A percentile compares a stretch with the other conserved stretches of the same genome.
Evolutionary conservation across 208 protist species (phyloP).

Genomic region (Phytomonas sp.): DNA sequence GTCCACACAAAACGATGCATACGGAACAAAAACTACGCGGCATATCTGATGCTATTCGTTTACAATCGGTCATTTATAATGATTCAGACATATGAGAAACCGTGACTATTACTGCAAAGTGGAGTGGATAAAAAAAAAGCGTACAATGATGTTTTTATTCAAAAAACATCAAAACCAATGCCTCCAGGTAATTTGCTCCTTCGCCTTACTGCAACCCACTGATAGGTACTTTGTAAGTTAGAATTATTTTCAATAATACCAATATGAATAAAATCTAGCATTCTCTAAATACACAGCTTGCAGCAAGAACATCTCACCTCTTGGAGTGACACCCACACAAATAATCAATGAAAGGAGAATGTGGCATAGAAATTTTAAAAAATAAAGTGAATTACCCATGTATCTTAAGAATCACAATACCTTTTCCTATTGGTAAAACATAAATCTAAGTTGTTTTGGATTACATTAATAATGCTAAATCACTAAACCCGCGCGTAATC

Average conservation of each 20-base stretch:
- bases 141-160: not conserved
- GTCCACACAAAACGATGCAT: constrained; percentile 58
- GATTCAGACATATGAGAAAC: not conserved
- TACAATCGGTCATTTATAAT: not conserved
- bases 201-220: not conserved
- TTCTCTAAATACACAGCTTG: not conserved
- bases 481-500: not conserved
- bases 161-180: not conserved
- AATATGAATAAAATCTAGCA: constrained; percentile 8
- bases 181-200: not conserved
- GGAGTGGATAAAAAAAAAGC: not conserved
- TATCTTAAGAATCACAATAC: not conserved
- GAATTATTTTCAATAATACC: constrained; percentile 3
- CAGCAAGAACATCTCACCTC: not conserved
- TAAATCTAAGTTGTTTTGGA: not conserved
- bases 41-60: not conserved
- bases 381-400: not conserved
- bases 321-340: not conserved
- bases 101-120: not conserved
- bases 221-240: not conserved
- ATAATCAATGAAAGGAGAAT: not conserved
- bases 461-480: not conserved
- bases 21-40: not conserved
- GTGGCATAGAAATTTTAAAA: not conserved
- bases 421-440: not conserved